phyloP scores from a whole-genome alignment of 1,284 basidiomycete genomes.

The Cryptococcus jaspeensis region DNA sequence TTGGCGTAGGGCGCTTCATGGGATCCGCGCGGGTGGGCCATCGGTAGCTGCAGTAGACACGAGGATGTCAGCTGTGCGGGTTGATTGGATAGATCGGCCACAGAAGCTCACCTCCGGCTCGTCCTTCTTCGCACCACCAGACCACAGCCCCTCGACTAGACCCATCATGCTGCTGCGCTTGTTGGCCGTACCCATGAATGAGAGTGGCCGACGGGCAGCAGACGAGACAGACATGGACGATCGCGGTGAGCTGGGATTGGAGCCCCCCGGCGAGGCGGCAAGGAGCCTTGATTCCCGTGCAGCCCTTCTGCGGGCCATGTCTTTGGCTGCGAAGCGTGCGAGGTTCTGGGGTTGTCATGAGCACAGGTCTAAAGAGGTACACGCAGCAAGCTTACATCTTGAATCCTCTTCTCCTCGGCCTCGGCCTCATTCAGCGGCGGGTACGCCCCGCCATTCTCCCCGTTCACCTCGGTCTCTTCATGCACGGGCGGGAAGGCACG shows the following conservation, averaged over 20 bases:
- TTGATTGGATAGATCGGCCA: no score
- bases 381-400: constrained; percentile 36
- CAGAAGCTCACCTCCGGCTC: neutral
- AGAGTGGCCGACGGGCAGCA: constrained; percentile 18
- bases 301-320: constrained; percentile 44
- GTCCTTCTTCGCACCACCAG: constrained; percentile 13
- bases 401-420: constrained; percentile 44
- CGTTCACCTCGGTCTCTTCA: constrained; percentile 7
- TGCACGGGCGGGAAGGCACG: neutral
- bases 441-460: constrained; percentile 27
- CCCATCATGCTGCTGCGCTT: constrained; percentile 32
- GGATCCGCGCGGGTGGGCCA: constrained; percentile 7
- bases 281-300: constrained; percentile 35
- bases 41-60: constrained; percentile 12
- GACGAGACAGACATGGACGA: constrained; percentile 23
- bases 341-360: constrained; percentile 34
- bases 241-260: constrained; percentile 12
- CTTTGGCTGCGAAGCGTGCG: constrained; percentile 44
- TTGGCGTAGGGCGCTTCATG: constrained; percentile 19
- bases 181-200: constrained; percentile 15
- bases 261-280: constrained; percentile 18
- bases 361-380: neutral
- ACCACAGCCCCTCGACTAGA: constrained; percentile 26
- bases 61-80: neutral
- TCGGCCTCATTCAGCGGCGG: constrained; percentile 44